Evolutionary conservation across 208 protist genomes (phyloP).

Genomic region (Crithidia expoeki): DNA sequence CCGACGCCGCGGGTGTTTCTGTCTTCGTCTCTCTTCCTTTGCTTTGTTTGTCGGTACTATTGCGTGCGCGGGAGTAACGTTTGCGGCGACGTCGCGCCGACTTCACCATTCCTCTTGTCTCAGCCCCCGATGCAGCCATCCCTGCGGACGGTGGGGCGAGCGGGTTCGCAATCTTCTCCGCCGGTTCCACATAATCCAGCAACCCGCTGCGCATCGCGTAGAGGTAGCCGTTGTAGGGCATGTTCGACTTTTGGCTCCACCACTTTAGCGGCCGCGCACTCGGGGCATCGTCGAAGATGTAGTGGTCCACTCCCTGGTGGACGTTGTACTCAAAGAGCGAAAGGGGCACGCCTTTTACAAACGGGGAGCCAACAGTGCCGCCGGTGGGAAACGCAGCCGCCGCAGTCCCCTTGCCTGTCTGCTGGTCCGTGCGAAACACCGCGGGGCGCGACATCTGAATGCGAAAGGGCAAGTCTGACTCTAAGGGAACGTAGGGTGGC

Average conservation of each 20-base stretch:
- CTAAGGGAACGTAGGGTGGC: conserved; percentile 84
- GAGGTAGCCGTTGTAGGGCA: conserved; percentile 88
- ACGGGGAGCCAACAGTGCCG: conserved; percentile 76
- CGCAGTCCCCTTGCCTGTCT: neutral
- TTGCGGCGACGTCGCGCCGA: conserved; percentile 5
- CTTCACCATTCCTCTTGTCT: neutral
- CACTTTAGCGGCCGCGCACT: conserved; percentile 84
- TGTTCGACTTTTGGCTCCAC: conserved; percentile 91
- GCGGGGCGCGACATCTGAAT: conserved; percentile 76
- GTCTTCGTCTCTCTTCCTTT: neutral
- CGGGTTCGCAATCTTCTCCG: conserved; percentile 67
- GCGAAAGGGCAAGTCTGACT: conserved; percentile 84
- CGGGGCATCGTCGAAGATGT: conserved; percentile 85
- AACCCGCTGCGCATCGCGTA: conserved; percentile 78
- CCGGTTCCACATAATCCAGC: conserved; percentile 55
- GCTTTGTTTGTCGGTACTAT: neutral
- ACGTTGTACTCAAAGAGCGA: conserved; percentile 77
- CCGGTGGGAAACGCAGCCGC: conserved; percentile 55
- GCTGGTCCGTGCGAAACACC: conserved; percentile 42
- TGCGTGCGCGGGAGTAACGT: neutral
- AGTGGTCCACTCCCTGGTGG: conserved; percentile 86
- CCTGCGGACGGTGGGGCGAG: conserved; percentile 39
- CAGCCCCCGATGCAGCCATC: neutral
- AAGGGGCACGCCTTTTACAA: conserved; percentile 69
- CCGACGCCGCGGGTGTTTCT: too few species aligned